These are phyloP conservation scores for Chrysosporium queenslandicum DNA, from an alignment of 2,329 filamentous ascomycete species.

Conservation along the genomic window DNA sequence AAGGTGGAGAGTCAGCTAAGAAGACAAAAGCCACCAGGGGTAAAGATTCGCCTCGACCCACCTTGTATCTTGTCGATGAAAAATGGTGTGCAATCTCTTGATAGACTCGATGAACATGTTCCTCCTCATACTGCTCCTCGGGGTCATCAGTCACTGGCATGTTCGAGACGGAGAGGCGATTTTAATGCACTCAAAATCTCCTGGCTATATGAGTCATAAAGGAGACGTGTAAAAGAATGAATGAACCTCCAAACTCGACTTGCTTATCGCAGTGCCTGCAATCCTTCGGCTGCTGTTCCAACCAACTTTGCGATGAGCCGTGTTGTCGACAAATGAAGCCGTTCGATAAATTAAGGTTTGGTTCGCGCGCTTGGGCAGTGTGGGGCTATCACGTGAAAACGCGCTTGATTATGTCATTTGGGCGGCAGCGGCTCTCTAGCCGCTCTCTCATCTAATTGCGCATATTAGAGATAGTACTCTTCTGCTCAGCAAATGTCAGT, in stretches of 20 bases:
- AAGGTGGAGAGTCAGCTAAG: neutral
- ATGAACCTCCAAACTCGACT: neutral
- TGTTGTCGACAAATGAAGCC: slow-evolving; percentile 5
- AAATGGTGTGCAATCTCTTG: slow-evolving; percentile 45
- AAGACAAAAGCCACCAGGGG: neutral
- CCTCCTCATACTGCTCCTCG: slow-evolving; percentile 56
- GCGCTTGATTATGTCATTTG: neutral
- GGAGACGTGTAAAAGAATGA: neutral
- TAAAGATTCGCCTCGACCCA: slow-evolving; percentile 24
- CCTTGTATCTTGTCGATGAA: slow-evolving; percentile 51
- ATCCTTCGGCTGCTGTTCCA: neutral
- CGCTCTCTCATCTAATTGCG: neutral
- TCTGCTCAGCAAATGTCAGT: too few relatives aligned
- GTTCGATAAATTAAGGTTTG: slow-evolving; percentile 10
- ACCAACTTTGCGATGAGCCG: neutral
- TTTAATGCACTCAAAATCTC: too few relatives aligned
- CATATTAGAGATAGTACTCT: too few relatives aligned
- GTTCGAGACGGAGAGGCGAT: too few relatives aligned
- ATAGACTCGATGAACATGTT: slow-evolving; percentile 88
- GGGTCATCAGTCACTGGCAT: slow-evolving; percentile 3
- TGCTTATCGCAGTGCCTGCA: neutral
- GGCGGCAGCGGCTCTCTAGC: neutral
- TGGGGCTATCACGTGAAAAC: neutral
- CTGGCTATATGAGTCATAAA: too few relatives aligned
- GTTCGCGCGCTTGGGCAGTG: neutral